Evolutionary conservation across 192 early-diverging fungal species (phyloP).

Genomic region (Podila minutissima): DNA sequence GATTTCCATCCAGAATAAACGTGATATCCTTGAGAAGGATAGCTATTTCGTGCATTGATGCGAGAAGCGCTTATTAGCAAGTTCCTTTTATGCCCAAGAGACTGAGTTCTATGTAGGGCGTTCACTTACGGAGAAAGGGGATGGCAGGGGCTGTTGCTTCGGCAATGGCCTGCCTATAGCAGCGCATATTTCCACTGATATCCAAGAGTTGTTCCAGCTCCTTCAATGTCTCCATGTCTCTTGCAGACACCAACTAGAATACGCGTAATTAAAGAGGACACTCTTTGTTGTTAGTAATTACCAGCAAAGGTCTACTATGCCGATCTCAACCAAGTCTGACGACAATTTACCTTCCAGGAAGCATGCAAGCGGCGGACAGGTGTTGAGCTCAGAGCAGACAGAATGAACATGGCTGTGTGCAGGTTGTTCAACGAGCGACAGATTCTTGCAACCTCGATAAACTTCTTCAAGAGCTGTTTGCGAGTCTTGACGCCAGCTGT

Average conservation of each 20-base stretch:
- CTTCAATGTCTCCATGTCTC: slow-evolving; percentile 54
- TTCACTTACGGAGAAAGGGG: slow-evolving; percentile 67
- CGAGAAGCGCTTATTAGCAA: background rate
- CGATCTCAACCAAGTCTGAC: background rate
- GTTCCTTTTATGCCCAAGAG: background rate
- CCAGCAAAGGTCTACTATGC: too few species aligned
- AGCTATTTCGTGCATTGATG: slow-evolving; percentile 23
- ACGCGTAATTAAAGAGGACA: background rate
- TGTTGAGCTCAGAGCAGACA: slow-evolving; percentile 64
- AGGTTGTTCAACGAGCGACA: slow-evolving; percentile 70
- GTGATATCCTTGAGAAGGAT: slow-evolving; percentile 79
- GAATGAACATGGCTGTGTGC: slow-evolving; percentile 72
- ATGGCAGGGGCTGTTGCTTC: slow-evolving; percentile 57
- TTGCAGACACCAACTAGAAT: slow-evolving; percentile 50
- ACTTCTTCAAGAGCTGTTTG: slow-evolving; percentile 62
- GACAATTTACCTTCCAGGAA: slow-evolving; percentile 58
- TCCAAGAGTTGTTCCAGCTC: slow-evolving; percentile 70
- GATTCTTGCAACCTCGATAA: slow-evolving; percentile 65
- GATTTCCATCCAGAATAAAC: slow-evolving; percentile 79
- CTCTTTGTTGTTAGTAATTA: background rate
- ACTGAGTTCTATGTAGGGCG: background rate
- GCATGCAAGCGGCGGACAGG: slow-evolving; percentile 65
- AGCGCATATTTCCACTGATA: slow-evolving; percentile 70
- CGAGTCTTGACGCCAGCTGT: slow-evolving; percentile 51
- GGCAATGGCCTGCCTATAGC: slow-evolving; percentile 65